Evolutionary conservation across 495 filamentous ascomycete genomes (phyloP).

Genomic region (Xylaria cubensis): DNA sequence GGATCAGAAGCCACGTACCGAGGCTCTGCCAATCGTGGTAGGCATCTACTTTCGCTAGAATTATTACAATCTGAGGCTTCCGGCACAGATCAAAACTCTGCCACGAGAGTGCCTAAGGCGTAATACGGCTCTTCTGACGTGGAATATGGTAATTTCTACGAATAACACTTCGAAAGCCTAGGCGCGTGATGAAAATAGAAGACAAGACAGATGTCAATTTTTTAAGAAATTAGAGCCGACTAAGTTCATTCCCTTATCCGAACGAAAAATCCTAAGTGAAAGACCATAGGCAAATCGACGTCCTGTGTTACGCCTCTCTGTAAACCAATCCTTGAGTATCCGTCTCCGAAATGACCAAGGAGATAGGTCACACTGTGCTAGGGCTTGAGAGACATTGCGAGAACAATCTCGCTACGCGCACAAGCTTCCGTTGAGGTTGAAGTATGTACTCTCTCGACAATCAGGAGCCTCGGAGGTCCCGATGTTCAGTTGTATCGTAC

Average conservation of each 20-base stretch:
- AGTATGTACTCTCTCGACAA: neutral
- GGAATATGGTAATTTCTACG: neutral
- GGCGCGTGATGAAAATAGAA: neutral
- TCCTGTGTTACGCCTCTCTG: conserved; percentile 7
- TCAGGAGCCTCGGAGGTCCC: neutral
- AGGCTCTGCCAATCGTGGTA: neutral
- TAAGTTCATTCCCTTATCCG: conserved; percentile 9
- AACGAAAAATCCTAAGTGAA: conserved; percentile 19
- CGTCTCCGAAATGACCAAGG: conserved; percentile 3
- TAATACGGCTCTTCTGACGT: neutral
- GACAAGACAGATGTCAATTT: conserved; percentile 24
- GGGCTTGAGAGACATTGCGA: neutral
- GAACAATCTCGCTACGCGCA: neutral
- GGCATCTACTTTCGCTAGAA: neutral
- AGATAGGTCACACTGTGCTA: neutral
- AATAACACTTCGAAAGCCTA: neutral
- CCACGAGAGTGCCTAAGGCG: neutral
- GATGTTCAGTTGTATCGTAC: neutral
- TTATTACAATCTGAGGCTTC: neutral
- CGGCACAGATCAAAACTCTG: neutral
- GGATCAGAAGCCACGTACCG: neutral
- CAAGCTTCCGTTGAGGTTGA: neutral
- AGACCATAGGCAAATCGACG: conserved; percentile 20
- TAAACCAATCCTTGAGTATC: conserved; percentile 19
- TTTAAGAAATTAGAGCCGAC: neutral